These are phyloP conservation scores for Coemansia sp. DNA, from an alignment of 192 early-diverging fungal species.

Conservation along the genomic window DNA sequence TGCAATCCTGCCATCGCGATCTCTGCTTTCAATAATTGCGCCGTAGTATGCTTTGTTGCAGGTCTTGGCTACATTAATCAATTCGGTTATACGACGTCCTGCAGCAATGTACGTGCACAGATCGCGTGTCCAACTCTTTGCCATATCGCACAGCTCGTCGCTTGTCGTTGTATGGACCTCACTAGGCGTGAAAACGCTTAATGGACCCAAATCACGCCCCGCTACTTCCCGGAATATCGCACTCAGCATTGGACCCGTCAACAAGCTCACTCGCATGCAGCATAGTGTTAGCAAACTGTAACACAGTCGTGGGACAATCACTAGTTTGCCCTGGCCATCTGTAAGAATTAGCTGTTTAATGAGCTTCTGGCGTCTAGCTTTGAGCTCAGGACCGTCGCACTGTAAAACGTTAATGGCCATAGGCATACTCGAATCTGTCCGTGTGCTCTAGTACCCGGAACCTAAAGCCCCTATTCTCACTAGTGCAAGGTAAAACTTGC, in stretches of 20 bases:
- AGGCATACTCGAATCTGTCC: neutral
- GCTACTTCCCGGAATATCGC: constrained; percentile 15
- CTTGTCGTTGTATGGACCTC: neutral
- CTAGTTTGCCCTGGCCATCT: neutral
- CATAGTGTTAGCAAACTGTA: constrained; percentile 15
- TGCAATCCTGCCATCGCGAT: constrained; percentile 11
- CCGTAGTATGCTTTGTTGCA: constrained; percentile 10
- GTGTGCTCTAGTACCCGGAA: neutral
- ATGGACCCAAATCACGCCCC: neutral
- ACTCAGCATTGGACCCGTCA: neutral
- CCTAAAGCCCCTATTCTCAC: constrained; percentile 18
- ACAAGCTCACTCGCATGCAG: neutral
- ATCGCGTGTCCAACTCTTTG: constrained; percentile 8
- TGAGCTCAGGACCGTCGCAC: constrained; percentile 2
- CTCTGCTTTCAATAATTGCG: neutral
- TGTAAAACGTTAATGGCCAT: neutral
- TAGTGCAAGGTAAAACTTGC: constrained; percentile 2
- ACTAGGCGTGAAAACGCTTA: constrained; percentile 8
- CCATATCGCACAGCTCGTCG: neutral
- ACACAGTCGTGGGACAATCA: constrained; percentile 28
- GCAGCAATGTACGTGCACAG: constrained; percentile 6
- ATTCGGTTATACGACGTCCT: neutral
- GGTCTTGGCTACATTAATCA: constrained; percentile 15
- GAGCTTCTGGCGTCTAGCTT: constrained; percentile 7
- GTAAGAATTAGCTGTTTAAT: constrained; percentile 5